phyloP scores from a whole-genome alignment of 2,329 filamentous ascomycete genomes.

The Pseudogymnoascus sp. region DNA sequence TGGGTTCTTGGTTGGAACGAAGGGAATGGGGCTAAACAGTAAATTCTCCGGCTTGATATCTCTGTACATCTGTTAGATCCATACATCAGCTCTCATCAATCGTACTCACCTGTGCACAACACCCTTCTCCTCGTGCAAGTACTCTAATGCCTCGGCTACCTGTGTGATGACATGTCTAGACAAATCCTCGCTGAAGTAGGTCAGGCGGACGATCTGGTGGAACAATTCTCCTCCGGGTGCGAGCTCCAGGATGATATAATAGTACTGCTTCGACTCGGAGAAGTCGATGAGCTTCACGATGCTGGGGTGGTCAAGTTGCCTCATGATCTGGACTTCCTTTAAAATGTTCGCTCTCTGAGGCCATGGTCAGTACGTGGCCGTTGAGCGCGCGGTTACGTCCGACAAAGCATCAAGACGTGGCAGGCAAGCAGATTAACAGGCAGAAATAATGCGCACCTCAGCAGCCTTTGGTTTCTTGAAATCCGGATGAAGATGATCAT shows the following conservation, averaged over 20 bases:
- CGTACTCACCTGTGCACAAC: constrained; percentile 84
- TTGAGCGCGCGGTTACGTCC: constrained; percentile 19
- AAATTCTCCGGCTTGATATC: constrained; percentile 99
- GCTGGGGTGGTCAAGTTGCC: constrained; percentile 90
- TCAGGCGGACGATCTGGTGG: constrained; percentile 95
- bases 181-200: constrained; percentile 95
- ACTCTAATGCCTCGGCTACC: constrained; percentile 88
- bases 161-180: constrained; percentile 91
- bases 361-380: constrained; percentile 12
- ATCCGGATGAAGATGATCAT: constrained; percentile 88
- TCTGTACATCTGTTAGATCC: constrained; percentile 40
- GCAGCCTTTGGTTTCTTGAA: constrained; percentile 94
- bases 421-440: constrained; percentile 24
- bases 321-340: constrained; percentile 99
- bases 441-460: constrained; percentile 67
- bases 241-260: constrained; percentile 93
- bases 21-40: constrained; percentile 78
- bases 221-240: constrained; percentile 94
- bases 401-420: constrained; percentile 21
- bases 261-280: constrained; percentile 87
- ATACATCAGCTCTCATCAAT: not conserved
- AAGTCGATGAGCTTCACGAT: constrained; percentile 92
- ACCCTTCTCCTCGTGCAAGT: constrained; percentile 87
- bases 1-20: constrained; percentile 69
- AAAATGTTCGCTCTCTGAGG: constrained; percentile 86